These are phyloP conservation scores for Friedmanniomyces endolithicus DNA, from an alignment of 495 filamentous ascomycete species.

Conservation along the genomic window DNA sequence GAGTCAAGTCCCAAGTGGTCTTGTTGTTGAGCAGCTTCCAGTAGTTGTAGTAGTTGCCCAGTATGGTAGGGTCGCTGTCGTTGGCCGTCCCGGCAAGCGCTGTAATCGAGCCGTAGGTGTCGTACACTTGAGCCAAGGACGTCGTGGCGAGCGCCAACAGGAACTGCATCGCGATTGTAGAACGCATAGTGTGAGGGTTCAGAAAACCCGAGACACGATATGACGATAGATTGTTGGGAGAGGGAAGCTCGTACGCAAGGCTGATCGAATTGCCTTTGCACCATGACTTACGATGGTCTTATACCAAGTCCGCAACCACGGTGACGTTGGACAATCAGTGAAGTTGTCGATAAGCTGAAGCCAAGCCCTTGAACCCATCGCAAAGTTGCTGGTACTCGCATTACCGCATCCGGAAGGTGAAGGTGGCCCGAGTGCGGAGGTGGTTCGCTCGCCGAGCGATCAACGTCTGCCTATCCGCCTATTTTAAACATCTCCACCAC, in stretches of 20 bases:
- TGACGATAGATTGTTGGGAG: background rate
- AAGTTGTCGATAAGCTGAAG: background rate
- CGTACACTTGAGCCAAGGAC: slow-evolving; percentile 4
- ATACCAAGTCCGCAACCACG: background rate
- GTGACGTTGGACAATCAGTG: background rate
- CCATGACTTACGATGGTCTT: background rate
- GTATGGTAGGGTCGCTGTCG: slow-evolving; percentile 8
- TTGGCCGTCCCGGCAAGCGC: slow-evolving; percentile 9
- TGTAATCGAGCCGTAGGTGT: slow-evolving; percentile 10
- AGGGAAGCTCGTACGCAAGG: too few species aligned
- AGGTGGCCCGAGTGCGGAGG: background rate
- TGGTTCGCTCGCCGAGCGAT: background rate
- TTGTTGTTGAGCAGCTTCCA: slow-evolving; percentile 15
- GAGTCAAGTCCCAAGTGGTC: slow-evolving; percentile 19
- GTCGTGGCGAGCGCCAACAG: background rate
- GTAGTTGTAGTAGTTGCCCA: slow-evolving; percentile 21
- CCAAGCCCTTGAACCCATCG: background rate
- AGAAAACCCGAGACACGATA: too few species aligned
- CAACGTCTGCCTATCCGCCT: background rate
- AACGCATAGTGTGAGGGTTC: background rate
- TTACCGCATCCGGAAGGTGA: background rate
- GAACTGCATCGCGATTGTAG: background rate
- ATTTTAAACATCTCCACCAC: background rate
- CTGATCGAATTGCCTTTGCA: too few species aligned
- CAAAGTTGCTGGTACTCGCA: background rate